Evolutionary conservation across 345 rosid genomes (phyloP).

Genomic region (Hibiscus syriacus): DNA sequence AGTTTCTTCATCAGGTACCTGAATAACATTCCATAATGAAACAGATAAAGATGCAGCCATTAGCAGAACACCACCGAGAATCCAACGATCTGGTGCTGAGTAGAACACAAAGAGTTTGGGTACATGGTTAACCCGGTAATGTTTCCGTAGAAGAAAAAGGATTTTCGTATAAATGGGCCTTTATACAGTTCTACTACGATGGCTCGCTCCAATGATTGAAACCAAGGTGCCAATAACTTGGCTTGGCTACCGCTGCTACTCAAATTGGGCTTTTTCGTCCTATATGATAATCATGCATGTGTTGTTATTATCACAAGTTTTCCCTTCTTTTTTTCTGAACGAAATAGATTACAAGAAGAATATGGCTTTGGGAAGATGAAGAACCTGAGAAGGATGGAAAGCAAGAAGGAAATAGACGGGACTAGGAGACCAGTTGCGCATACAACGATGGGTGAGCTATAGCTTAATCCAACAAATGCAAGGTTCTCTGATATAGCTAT

Average conservation of each 20-base stretch:
- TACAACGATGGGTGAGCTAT: slow-evolving; percentile 69
- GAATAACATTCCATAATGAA: slow-evolving; percentile 55
- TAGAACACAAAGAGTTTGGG: slow-evolving; percentile 44
- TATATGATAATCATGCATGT: slow-evolving; percentile 9
- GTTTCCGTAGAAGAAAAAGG: slow-evolving; percentile 23
- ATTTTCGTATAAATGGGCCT: slow-evolving; percentile 47
- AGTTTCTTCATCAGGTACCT: slow-evolving; percentile 27
- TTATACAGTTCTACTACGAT: slow-evolving; percentile 37
- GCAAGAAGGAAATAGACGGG: slow-evolving; percentile 60
- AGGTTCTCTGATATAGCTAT: slow-evolving; percentile 56
- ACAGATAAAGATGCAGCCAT: slow-evolving; percentile 55
- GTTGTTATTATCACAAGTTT: too few species aligned
- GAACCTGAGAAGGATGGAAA: slow-evolving; percentile 52
- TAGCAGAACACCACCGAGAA: slow-evolving; percentile 58
- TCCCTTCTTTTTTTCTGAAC: too few species aligned
- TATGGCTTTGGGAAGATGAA: background rate
- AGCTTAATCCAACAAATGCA: slow-evolving; percentile 54
- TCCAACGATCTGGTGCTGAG: slow-evolving; percentile 52
- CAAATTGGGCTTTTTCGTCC: slow-evolving; percentile 42
- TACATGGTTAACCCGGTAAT: slow-evolving; percentile 15
- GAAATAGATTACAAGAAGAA: background rate
- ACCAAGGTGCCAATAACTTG: slow-evolving; percentile 44
- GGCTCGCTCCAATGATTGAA: slow-evolving; percentile 59
- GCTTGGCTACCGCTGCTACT: slow-evolving; percentile 34
- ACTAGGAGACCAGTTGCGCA: slow-evolving; percentile 72